These are phyloP conservation scores for Rhodotorula sp. DNA, from an alignment of 1,284 basidiomycete species.

Conservation along the genomic window DNA sequence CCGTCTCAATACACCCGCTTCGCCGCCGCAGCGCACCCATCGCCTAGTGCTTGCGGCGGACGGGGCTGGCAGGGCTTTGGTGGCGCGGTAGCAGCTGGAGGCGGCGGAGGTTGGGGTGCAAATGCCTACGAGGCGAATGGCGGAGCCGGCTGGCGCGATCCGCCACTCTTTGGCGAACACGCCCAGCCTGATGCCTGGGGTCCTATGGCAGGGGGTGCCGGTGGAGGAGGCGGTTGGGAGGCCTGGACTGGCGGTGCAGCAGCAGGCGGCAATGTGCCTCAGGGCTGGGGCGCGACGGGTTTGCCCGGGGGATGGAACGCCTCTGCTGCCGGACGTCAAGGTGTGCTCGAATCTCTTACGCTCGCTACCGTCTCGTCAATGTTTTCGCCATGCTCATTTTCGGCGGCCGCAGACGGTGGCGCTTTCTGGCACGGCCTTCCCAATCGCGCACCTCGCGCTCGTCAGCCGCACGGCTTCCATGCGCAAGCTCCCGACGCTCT, in stretches of 20 bases:
- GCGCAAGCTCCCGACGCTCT: not conserved
- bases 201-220: not conserved
- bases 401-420: not conserved
- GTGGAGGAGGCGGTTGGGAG: not conserved
- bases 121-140: not conserved
- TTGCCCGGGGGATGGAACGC: not conserved
- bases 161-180: not conserved
- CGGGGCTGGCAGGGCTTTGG: too few relatives aligned
- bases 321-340: not conserved
- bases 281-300: not conserved
- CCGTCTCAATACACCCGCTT: too few relatives aligned
- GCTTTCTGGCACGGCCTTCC: not conserved
- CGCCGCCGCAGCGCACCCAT: too few relatives aligned
- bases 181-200: not conserved
- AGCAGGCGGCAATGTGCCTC: not conserved
- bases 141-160: constrained; percentile 1
- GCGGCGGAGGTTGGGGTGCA: not conserved
- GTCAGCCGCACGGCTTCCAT: not conserved
- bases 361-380: not conserved
- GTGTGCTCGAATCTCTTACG: not conserved
- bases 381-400: too few relatives aligned
- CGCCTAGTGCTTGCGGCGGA: too few relatives aligned
- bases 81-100: not conserved
- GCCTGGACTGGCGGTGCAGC: not conserved
- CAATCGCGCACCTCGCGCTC: not conserved